Conservation (phyloP, 2,329 filamentous ascomycete genomes). For the Aspergillus luchuensis region DNA sequence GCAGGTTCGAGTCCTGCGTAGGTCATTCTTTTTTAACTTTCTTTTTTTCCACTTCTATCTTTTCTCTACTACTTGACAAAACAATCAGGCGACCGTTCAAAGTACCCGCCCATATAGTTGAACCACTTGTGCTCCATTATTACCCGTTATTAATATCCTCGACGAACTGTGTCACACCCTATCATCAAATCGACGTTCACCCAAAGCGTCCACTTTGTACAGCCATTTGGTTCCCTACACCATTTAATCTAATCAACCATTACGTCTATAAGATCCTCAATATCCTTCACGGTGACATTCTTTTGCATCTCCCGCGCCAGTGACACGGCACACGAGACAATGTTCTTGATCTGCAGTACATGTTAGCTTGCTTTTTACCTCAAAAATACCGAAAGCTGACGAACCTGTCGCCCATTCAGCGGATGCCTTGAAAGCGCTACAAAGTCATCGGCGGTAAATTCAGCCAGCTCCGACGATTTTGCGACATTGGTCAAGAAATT, state of each 20-base stretch:
- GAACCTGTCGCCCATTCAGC: constrained; percentile 5
- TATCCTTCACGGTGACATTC: constrained; percentile 1
- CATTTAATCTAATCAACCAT: not conserved
- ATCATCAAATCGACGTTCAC: too few species aligned
- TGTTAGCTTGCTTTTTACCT: too few species aligned
- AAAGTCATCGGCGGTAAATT: not conserved
- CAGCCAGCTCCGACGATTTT: not conserved
- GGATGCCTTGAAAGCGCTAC: not conserved
- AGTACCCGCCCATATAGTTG: too few species aligned
- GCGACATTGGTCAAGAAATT: constrained; percentile 5
- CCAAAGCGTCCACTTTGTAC: too few species aligned
- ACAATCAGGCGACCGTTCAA: too few species aligned
- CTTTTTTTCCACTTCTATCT: not conserved
- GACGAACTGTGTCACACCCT: too few species aligned
- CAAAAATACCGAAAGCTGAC: not conserved
- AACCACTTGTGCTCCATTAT: too few species aligned
- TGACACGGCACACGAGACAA: constrained; percentile 4
- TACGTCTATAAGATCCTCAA: not conserved
- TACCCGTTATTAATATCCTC: too few species aligned
- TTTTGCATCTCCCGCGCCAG: not conserved
- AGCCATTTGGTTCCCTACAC: not conserved
- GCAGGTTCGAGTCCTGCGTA: constrained; percentile 48
- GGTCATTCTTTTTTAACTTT: not conserved
- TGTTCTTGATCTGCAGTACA: not conserved
- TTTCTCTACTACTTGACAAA: too few species aligned